A percentile compares a stretch with the other conserved stretches of the same genome.
These are phyloP conservation scores for Termitomyces bulborhizus DNA, from an alignment of 768 basidiomycete species.

Conservation along the genomic window DNA sequence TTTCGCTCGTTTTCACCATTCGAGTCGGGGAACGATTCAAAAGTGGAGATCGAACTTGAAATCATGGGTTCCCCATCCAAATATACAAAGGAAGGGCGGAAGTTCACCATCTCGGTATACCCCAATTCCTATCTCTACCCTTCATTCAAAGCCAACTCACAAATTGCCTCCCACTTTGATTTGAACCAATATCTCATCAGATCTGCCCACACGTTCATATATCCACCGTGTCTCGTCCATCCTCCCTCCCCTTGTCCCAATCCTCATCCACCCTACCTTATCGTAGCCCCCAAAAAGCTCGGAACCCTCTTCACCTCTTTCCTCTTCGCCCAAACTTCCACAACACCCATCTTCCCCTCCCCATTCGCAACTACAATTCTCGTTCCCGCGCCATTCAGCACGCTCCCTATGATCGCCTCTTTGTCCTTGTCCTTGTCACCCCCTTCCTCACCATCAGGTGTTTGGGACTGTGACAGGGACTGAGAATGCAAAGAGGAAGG, in stretches of 20 bases:
- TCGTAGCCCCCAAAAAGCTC: conserved; percentile 24
- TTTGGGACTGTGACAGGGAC: background rate
- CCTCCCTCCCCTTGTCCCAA: too few species aligned
- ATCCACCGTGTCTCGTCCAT: background rate
- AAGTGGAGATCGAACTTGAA: background rate
- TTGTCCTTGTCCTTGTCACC: conserved; percentile 55
- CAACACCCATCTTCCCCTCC: conserved; percentile 3
- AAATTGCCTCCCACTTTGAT: background rate
- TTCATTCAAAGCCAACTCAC: background rate
- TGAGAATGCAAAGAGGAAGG: background rate
- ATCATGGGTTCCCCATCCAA: background rate
- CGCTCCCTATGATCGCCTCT: conserved; percentile 52
- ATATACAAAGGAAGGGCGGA: background rate
- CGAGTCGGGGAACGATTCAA: background rate
- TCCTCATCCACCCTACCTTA: background rate
- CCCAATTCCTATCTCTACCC: background rate
- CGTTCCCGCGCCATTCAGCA: conserved; percentile 47
- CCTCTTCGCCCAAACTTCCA: conserved; percentile 44
- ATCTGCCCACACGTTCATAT: background rate
- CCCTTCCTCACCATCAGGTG: background rate
- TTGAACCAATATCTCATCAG: background rate
- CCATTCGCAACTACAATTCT: conserved; percentile 42
- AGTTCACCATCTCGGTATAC: background rate
- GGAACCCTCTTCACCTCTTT: conserved; percentile 28
- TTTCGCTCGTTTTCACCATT: background rate